phyloP scores from a whole-genome alignment of 75 land plant genomes.

The Ceratopteris richardii region DNA sequence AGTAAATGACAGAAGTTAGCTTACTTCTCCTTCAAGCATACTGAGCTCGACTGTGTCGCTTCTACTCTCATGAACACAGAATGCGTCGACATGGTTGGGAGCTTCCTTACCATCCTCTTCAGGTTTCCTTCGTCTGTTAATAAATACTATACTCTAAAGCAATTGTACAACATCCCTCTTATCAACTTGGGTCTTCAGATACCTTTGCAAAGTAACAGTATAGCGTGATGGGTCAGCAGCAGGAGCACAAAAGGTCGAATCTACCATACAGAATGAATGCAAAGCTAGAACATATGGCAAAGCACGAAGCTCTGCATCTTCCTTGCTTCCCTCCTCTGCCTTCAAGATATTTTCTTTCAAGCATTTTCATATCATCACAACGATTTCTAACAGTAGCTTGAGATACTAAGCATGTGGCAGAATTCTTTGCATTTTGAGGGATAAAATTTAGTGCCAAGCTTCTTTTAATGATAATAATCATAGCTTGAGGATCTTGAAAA shows the following conservation, averaged over 20 bases:
- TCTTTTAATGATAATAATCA: constrained; percentile 80
- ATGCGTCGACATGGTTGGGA: constrained; percentile 99
- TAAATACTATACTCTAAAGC: no score
- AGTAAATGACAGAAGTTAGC: no score
- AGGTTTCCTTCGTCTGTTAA: constrained; percentile 36
- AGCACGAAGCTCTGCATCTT: constrained; percentile 56
- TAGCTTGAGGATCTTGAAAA: constrained; percentile 61
- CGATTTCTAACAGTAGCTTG: constrained; percentile 77
- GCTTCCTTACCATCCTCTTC: constrained; percentile 97
- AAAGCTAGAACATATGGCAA: constrained; percentile 86
- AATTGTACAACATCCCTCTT: no score
- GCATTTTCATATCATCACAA: constrained; percentile 97
- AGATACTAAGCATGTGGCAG: constrained; percentile 50
- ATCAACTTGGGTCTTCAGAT: constrained; percentile 95
- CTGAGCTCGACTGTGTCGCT: no score
- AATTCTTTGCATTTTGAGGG: constrained; percentile 73
- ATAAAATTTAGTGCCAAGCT: constrained; percentile 84
- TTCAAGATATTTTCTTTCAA: constrained; percentile 84
- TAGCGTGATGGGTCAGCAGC: constrained; percentile 92
- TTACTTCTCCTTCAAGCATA: no score
- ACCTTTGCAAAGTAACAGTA: constrained; percentile 89
- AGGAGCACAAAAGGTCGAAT: constrained; percentile 86
- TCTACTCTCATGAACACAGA: no score
- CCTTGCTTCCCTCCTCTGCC: constrained; percentile 72
- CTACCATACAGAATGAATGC: constrained; percentile 96